A percentile compares a stretch with the other conserved stretches of the same genome.
Conservation (phyloP, 768 basidiomycete genomes). For the Suillus luteus region DNA sequence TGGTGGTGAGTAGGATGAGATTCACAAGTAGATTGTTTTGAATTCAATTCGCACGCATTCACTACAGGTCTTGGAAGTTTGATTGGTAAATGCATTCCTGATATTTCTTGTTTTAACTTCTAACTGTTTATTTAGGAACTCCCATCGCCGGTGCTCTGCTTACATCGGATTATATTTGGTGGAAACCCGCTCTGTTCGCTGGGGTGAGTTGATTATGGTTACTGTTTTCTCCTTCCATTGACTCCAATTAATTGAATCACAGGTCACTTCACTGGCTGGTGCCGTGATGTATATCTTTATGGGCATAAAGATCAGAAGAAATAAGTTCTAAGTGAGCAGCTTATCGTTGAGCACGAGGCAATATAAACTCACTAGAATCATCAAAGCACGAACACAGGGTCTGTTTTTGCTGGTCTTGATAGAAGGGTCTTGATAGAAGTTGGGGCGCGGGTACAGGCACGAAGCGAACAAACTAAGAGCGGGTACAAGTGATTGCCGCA, state of each 20-base stretch:
- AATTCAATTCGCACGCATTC: neutral
- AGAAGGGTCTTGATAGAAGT: too few relatives aligned
- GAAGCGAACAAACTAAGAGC: too few relatives aligned
- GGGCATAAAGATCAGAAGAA: neutral
- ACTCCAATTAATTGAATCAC: neutral
- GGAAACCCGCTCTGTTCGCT: neutral
- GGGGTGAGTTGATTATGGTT: neutral
- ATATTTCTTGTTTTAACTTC: neutral
- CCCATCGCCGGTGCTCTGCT: neutral
- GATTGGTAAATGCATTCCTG: neutral
- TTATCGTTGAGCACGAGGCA: neutral
- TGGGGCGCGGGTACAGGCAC: too few relatives aligned
- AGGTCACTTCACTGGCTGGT: neutral
- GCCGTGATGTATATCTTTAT: neutral
- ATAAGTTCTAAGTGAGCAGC: neutral
- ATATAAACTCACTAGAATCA: too few relatives aligned
- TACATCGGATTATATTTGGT: neutral
- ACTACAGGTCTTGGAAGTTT: neutral
- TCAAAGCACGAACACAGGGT: too few relatives aligned
- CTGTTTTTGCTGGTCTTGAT: too few relatives aligned
- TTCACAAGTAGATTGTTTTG: neutral
- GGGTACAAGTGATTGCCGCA: too few relatives aligned
- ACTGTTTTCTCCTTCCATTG: neutral
- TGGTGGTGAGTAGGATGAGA: neutral
- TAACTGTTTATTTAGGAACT: neutral